Evolutionary conservation across 2,329 filamentous ascomycete genomes (phyloP), one percentile per base, ranked within the genome.

Genomic region (Exophiala mesophila): DNA sequence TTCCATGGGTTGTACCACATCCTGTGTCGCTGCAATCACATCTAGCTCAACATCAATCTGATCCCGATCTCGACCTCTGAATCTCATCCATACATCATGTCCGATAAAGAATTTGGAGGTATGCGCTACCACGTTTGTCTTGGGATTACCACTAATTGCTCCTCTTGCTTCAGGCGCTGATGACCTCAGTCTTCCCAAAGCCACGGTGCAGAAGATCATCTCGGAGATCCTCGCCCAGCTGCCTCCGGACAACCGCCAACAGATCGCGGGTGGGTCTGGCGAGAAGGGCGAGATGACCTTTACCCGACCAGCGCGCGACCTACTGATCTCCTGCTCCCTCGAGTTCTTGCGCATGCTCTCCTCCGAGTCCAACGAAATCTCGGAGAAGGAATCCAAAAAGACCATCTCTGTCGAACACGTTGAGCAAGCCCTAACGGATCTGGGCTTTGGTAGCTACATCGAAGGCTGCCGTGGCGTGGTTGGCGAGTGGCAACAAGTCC

Each of bases 321-420:
- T 97, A 2, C 75, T 98, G 39, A 98, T 98, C 59, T 92, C 97
- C 71, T 97, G 92, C 70, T 98, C 92, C 61, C 90, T 98, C 59
- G 92, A 98, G 66, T 98, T 98, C 66, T 96, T 98, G 65, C 97
- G 92, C 13, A 79, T 98, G 59, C 85, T 98, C 56, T 96, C 89
- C n/a, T 94, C 88, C 35, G 90, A 98, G 70, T 92, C 92, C 50
- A 98, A 98, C 66, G 92, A 98, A 59, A 98, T 98, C 53, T 94
- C 89, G 9, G 92, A 98, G 64, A 95, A 95, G 66, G 92, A 98
- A 60, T 88, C 89, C 36, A 98, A 98, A 73, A 98, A 98, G 76
- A 98, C 92, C 3, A 98, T 98, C 57, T 90, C 90, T 9, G 94
- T 88, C 64, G 92, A 98, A 59, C 92, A 98, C 69, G 94, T 98